Evolutionary conservation across 2,329 filamentous ascomycete species (phyloP).

Genomic region (Fusarium transvaalense): DNA sequence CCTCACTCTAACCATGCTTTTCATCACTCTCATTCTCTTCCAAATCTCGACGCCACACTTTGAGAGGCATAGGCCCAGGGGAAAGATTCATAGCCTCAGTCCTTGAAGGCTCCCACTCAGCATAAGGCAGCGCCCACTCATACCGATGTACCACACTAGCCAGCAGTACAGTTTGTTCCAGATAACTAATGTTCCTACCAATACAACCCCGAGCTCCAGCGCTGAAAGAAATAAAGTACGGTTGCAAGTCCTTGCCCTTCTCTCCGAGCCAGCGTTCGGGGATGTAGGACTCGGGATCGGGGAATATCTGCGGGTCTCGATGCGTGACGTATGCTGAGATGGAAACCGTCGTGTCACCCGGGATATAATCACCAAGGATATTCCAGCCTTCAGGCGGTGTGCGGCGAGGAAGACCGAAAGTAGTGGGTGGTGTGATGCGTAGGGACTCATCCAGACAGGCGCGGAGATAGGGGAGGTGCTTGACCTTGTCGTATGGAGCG

Average conservation of each 20-base stretch:
- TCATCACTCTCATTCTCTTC: slow-evolving; percentile 15
- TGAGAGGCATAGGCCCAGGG: slow-evolving; percentile 41
- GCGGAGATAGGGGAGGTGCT: slow-evolving; percentile 64
- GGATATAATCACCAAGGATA: slow-evolving; percentile 52
- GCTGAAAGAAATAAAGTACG: slow-evolving; percentile 57
- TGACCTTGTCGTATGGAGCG: slow-evolving; percentile 63
- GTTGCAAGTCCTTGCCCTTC: slow-evolving; percentile 52
- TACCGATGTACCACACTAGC: slow-evolving; percentile 59
- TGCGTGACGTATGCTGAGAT: slow-evolving; percentile 57
- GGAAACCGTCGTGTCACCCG: slow-evolving; percentile 54
- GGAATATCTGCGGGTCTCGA: slow-evolving; percentile 56
- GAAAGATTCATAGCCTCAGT: slow-evolving; percentile 43
- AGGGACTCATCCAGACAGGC: slow-evolving; percentile 64
- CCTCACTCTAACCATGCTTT: slow-evolving; percentile 9
- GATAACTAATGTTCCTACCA: slow-evolving; percentile 56
- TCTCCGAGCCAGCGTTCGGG: slow-evolving; percentile 58
- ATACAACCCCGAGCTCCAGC: slow-evolving; percentile 59
- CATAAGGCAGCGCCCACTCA: slow-evolving; percentile 52
- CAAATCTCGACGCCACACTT: slow-evolving; percentile 43
- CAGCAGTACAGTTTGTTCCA: slow-evolving; percentile 61
- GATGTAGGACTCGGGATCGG: slow-evolving; percentile 54
- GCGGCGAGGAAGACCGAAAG: slow-evolving; percentile 45
- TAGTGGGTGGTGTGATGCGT: slow-evolving; percentile 51
- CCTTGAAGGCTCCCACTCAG: slow-evolving; percentile 38
- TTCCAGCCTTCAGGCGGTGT: slow-evolving; percentile 50